Evolutionary conservation across 2,329 filamentous ascomycete genomes (phyloP).

Genomic region (Trichoderma semiorbis): DNA sequence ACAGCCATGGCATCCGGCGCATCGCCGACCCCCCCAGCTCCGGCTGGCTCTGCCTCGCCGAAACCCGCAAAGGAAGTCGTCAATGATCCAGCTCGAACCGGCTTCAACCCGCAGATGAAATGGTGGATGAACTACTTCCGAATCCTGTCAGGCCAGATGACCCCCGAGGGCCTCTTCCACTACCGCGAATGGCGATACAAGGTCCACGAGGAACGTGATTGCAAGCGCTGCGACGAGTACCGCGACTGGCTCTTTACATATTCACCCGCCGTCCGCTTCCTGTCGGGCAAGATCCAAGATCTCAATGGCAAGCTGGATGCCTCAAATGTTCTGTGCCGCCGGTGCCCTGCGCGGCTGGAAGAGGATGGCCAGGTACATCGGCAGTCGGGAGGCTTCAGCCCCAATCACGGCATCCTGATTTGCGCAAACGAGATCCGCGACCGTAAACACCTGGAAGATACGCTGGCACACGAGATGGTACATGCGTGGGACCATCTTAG

Average conservation of each 20-base stretch:
- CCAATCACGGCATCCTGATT: conserved; percentile 81
- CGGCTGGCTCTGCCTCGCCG: conserved; percentile 19
- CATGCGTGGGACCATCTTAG: conserved; percentile 92
- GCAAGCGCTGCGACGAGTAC: conserved; percentile 73
- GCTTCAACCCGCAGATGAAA: conserved; percentile 57
- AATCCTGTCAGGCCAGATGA: conserved; percentile 72
- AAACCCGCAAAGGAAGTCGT: conserved; percentile 36
- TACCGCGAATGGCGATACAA: conserved; percentile 76
- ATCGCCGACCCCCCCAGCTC: conserved; percentile 18
- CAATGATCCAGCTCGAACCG: conserved; percentile 59
- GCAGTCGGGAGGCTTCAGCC: conserved; percentile 77
- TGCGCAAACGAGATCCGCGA: conserved; percentile 89
- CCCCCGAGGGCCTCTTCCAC: conserved; percentile 63
- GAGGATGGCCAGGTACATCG: conserved; percentile 60
- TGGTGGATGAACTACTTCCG: conserved; percentile 86
- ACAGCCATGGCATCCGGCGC: conserved; percentile 18
- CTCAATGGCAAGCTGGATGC: conserved; percentile 73
- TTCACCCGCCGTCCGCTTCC: conserved; percentile 82
- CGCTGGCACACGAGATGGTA: conserved; percentile 94
- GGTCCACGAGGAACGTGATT: conserved; percentile 73
- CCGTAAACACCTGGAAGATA: conserved; percentile 83
- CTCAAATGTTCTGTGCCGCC: conserved; percentile 75
- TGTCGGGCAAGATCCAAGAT: conserved; percentile 74
- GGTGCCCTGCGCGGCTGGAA: conserved; percentile 63
- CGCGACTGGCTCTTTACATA: conserved; percentile 81